Base-by-base conservation (phyloP, 345 rosid genomes). In the Firmiana major region DNA sequence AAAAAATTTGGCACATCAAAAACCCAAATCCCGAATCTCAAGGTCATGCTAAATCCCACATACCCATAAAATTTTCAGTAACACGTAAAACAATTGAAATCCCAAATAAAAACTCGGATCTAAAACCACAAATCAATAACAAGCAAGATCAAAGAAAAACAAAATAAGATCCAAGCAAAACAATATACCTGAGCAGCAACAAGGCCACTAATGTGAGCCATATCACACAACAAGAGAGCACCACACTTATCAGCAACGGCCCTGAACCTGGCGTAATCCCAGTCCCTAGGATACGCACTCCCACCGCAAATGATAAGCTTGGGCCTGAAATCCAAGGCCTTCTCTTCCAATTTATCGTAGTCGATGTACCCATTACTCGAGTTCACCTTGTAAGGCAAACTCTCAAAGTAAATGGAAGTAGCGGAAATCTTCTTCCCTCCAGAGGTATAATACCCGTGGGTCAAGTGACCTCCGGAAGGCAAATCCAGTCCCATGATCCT, bases 181-280 rank as follows among this genome's bases (percentile, higher is more conserved):
- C 4, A 11, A 60, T 7, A 81, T 83, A 96, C 99, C 99, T 97
- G 93, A 79, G 99, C 99, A 83, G 99, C 97, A 77, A 97, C 98
- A 49, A 97, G 99, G 70, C 99, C 99, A 77, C 99, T 97, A 78
- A 97, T 97, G 83, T 97, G 99, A 85, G 99, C 99, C 99, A 97
- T 97, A 63, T 97, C 99, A 73, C 98, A 92, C 15, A 97, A 94
- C 93, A 97, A 84, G 28, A 97, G 93, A 42, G 99, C 97, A 62
- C 98, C 98, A 58, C 92, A 89, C 84, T 94, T 97, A 46, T 97
- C 97, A 11, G 99, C 99, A 53, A 97, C 67, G 26, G 88, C 80
- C 82, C 90, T 89, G 42, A 97, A 90, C 80, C 80, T 90, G 38
- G 88, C 88, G 77, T 94, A 97, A 82, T 97, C 97, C 99, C 99